Percentiles rank a stretch among this genome's conserved stretches.
Conservation (phyloP, 345 rosid species). For the Boechera stricta region DNA sequence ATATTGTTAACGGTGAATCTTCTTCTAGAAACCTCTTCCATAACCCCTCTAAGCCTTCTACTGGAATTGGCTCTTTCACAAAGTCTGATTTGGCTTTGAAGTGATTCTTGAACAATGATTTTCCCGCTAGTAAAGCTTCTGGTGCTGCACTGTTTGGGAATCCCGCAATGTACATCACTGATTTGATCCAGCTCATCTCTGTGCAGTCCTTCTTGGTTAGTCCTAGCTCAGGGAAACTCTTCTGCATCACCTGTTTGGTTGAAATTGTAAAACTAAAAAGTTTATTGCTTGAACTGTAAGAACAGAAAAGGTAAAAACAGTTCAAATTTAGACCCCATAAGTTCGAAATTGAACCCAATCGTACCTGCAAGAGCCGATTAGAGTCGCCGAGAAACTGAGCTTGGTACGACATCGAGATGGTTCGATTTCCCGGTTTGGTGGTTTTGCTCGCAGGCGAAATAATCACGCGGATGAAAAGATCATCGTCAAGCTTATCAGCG, state of each 20-base stretch:
- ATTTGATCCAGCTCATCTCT: constrained; percentile 69
- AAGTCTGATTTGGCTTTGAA: constrained; percentile 82
- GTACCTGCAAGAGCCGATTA: constrained; percentile 46
- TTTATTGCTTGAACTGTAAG: neutral
- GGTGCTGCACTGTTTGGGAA: constrained; percentile 54
- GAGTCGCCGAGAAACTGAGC: constrained; percentile 62
- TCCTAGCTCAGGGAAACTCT: constrained; percentile 70
- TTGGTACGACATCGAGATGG: constrained; percentile 50
- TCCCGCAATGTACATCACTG: constrained; percentile 66
- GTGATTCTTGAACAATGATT: constrained; percentile 55
- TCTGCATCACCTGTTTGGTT: constrained; percentile 52
- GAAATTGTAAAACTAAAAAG: neutral
- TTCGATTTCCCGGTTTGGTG: constrained; percentile 30
- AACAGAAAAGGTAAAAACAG: neutral
- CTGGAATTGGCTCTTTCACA: constrained; percentile 52
- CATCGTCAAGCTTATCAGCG: constrained; percentile 56
- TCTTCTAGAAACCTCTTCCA: constrained; percentile 41
- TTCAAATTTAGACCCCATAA: constrained; percentile 9
- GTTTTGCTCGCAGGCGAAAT: constrained; percentile 44
- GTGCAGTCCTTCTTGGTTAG: constrained; percentile 54
- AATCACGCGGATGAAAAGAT: constrained; percentile 64
- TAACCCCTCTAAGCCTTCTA: constrained; percentile 40
- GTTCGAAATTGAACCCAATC: neutral
- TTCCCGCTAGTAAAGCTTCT: constrained; percentile 59
- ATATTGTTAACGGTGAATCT: constrained; percentile 37